Conservation (phyloP, 1,284 basidiomycete species). For the Malassezia sp. region DNA sequence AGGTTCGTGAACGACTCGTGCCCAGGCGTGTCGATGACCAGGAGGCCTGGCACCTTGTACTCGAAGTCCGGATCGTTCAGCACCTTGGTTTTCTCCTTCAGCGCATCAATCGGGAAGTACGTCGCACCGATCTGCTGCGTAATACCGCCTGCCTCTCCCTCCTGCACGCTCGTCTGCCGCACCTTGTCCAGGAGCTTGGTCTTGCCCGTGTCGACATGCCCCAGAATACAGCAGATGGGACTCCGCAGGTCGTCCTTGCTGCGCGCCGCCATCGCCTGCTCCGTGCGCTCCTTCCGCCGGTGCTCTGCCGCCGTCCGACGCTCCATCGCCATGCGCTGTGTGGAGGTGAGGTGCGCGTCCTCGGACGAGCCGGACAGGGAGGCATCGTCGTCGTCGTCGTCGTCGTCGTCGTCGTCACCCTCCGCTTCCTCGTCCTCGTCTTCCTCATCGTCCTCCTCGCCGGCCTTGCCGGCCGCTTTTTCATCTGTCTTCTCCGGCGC, state of each 20-base stretch:
- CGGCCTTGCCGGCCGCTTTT: neutral
- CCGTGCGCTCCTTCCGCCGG: slow-evolving; percentile 67
- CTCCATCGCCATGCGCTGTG: slow-evolving; percentile 57
- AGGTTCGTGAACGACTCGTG: slow-evolving; percentile 99
- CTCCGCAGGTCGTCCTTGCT: slow-evolving; percentile 83
- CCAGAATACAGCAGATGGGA: slow-evolving; percentile 97
- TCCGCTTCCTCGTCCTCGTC: slow-evolving; percentile 53
- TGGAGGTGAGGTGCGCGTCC: slow-evolving; percentile 46
- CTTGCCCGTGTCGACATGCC: slow-evolving; percentile 99
- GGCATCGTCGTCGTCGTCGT: slow-evolving; percentile 54
- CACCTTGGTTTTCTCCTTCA: slow-evolving; percentile 80
- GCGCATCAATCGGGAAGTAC: slow-evolving; percentile 96
- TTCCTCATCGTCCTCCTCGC: neutral
- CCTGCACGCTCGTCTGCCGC: slow-evolving; percentile 98
- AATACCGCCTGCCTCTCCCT: slow-evolving; percentile 98
- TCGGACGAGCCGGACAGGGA: slow-evolving; percentile 49
- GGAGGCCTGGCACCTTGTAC: slow-evolving; percentile 91
- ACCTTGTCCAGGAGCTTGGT: slow-evolving; percentile 99
- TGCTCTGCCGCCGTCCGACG: slow-evolving; percentile 73
- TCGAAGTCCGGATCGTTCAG: slow-evolving; percentile 77
- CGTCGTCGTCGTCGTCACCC: slow-evolving; percentile 50
- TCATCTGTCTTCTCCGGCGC: neutral
- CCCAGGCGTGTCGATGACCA: slow-evolving; percentile 96
- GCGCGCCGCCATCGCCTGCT: slow-evolving; percentile 73
- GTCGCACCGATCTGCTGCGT: slow-evolving; percentile 99